These are phyloP conservation scores for Tripterygium wilfordii DNA, from an alignment of 177 flowering plant species.

Conservation along the genomic window DNA sequence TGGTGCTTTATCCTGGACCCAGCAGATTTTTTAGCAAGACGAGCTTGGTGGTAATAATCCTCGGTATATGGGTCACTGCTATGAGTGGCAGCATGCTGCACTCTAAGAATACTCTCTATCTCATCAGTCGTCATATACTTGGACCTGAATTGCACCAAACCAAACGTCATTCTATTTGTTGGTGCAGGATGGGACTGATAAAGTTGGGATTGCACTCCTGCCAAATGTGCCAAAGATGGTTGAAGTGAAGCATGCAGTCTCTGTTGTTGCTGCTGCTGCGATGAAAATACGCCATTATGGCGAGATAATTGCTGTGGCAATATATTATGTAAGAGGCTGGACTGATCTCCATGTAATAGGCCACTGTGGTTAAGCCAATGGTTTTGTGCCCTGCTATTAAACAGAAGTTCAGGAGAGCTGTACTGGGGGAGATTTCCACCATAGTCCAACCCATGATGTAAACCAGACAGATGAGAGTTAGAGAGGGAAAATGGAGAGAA, in stretches of 20 bases:
- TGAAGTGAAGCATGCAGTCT: constrained; percentile 40
- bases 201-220: constrained; percentile 45
- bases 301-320: constrained; percentile 55
- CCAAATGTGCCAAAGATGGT: constrained; percentile 36
- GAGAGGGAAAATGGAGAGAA: constrained; percentile 55
- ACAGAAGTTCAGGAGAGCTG: constrained; percentile 38
- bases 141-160: constrained; percentile 39
- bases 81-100: constrained; percentile 64
- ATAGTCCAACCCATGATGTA: constrained; percentile 57
- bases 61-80: constrained; percentile 58
- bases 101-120: constrained; percentile 46
- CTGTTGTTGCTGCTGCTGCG: constrained; percentile 47
- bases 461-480: constrained; percentile 44
- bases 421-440: constrained; percentile 49
- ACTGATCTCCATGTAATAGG: constrained; percentile 55
- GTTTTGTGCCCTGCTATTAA: constrained; percentile 41
- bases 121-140: constrained; percentile 56
- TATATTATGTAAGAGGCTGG: constrained; percentile 47
- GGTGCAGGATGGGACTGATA: constrained; percentile 35
- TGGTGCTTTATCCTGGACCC: constrained; percentile 41
- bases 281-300: constrained; percentile 57
- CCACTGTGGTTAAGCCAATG: constrained; percentile 65
- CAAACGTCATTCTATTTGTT: constrained; percentile 34
- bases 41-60: constrained; percentile 62
- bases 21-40: constrained; percentile 41